Evolutionary conservation across 192 early-diverging fungal species (phyloP), one percentile per base, ranked within the genome.

Genomic region (Obelidium mucronatum): DNA sequence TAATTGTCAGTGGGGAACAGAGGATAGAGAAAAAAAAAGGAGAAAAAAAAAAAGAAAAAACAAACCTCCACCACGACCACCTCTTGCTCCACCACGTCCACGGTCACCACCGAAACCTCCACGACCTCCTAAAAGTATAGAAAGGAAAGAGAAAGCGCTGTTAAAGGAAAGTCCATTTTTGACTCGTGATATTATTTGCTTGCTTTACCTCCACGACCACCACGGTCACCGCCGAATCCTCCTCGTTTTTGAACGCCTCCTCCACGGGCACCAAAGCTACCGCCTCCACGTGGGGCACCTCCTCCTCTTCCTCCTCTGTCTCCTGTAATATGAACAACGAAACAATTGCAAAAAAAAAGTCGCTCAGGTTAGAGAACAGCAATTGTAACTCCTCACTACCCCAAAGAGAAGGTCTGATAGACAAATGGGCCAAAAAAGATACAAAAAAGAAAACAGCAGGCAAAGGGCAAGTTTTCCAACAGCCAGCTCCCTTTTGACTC

Each of bases 31-130:
- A 51, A 51, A 22, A 22, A 22, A 51, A 51, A 22, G 48, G 55
- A 58, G 55, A 24, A 22, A 58, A 1, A 26, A 58, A 58, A 24
- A 58, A 11, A 34, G 5, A 15, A 22, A 40, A 19, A 68, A 51
- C 24, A 86, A 83, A 56, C 83, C 78, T 65, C 86, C 84, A 71
- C 87, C 82, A 56, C 71, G 62, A 66, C 84, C 79, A 51, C 84
- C 79, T n/a, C 82, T 63, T 40, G 74, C 81, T 35, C 81, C 81
- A 30, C 80, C 73, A 48, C 54, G 60, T 53, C 80, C 79, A 55
- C 79, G 79, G 51, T 68, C 79, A 59, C 81, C 81, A 31, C 81
- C 81, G 55, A 78, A 75, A 22, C 77, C 77, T 11, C 77, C 77
- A 37, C 77, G 67, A 39, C 77, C 67, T 34, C 77, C 77, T 67